These are phyloP conservation scores for Arxiozyma telluris DNA, from an alignment of 1,139 yeast genomes.

Conservation along the genomic window DNA sequence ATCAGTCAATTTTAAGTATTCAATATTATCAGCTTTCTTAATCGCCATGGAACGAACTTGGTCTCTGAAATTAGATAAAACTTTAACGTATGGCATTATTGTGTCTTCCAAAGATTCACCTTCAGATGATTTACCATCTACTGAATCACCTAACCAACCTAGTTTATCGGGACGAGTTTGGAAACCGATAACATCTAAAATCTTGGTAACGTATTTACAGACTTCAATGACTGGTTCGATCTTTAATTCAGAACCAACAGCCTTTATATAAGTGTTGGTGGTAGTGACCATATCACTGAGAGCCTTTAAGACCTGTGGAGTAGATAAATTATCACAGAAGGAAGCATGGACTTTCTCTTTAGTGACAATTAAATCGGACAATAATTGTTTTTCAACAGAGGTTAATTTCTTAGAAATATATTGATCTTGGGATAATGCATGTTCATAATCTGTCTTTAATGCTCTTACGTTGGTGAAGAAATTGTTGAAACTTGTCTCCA, in stretches of 20 bases:
- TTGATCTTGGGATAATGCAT: conserved; percentile 6
- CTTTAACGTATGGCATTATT: conserved; percentile 71
- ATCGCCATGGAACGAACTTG: conserved; percentile 67
- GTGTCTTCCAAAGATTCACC: conserved; percentile 49
- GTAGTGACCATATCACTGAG: conserved; percentile 61
- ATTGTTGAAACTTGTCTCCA: conserved; percentile 66
- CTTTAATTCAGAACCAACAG: conserved; percentile 43
- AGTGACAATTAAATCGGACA: conserved; percentile 42
- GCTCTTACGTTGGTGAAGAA: conserved; percentile 83
- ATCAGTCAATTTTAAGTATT: conserved; percentile 54
- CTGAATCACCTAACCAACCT: conserved; percentile 61
- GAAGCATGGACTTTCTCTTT: conserved; percentile 64
- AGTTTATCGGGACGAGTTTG: conserved; percentile 56
- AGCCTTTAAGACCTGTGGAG: conserved; percentile 62
- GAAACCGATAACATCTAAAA: conserved; percentile 67
- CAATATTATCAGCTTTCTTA: conserved; percentile 44
- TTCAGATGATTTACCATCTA: conserved; percentile 14
- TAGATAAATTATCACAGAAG: conserved; percentile 79
- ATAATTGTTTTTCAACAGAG: conserved; percentile 45
- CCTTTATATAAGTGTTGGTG: conserved; percentile 61
- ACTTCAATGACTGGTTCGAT: conserved; percentile 59
- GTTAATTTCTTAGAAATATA: conserved; percentile 51
- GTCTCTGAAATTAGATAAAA: conserved; percentile 73
- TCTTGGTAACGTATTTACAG: conserved; percentile 62
- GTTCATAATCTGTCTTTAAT: conserved; percentile 45